A percentile compares a stretch with the other conserved stretches of the same genome.
These are phyloP conservation scores for Saitoella complicata DNA, from an alignment of 805 yeast genomes.

Conservation along the genomic window DNA sequence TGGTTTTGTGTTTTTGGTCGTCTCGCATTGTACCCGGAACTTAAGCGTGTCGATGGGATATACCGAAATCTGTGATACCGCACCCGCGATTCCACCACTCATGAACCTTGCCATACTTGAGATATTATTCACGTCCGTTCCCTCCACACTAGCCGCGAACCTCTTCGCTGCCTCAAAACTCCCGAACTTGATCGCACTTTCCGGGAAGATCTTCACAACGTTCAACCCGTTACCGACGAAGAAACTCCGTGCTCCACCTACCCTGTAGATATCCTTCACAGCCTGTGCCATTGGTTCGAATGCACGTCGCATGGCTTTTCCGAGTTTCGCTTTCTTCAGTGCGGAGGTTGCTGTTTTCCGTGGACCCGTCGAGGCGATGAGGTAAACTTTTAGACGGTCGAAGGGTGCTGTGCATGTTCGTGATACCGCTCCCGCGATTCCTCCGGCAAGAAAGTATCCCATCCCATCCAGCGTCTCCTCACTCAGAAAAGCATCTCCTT, in stretches of 20 bases:
- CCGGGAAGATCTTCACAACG: constrained; percentile 88
- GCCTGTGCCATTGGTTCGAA: constrained; percentile 73
- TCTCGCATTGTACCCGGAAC: constrained; percentile 85
- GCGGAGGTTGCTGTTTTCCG: constrained; percentile 15
- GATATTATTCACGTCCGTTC: constrained; percentile 21
- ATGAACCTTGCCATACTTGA: constrained; percentile 67
- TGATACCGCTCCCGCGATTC: constrained; percentile 86
- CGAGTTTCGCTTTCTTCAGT: constrained; percentile 21
- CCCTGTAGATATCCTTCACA: constrained; percentile 60
- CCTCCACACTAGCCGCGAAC: constrained; percentile 34
- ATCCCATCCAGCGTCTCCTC: constrained; percentile 67
- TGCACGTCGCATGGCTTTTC: constrained; percentile 25
- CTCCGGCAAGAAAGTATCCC: constrained; percentile 89
- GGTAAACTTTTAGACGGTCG: constrained; percentile 74
- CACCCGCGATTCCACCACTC: constrained; percentile 96
- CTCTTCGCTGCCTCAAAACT: constrained; percentile 79
- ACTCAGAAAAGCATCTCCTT: constrained; percentile 79
- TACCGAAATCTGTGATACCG: constrained; percentile 77
- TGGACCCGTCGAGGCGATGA: constrained; percentile 63
- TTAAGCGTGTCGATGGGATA: constrained; percentile 93
- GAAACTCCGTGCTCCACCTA: constrained; percentile 76
- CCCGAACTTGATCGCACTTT: constrained; percentile 93
- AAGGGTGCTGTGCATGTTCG: constrained; percentile 96
- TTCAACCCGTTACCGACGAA: constrained; percentile 80
- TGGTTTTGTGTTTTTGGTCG: constrained; percentile 15